Evolutionary conservation across 495 filamentous ascomycete species (phyloP).

Genomic region (Tirmania nivea): DNA sequence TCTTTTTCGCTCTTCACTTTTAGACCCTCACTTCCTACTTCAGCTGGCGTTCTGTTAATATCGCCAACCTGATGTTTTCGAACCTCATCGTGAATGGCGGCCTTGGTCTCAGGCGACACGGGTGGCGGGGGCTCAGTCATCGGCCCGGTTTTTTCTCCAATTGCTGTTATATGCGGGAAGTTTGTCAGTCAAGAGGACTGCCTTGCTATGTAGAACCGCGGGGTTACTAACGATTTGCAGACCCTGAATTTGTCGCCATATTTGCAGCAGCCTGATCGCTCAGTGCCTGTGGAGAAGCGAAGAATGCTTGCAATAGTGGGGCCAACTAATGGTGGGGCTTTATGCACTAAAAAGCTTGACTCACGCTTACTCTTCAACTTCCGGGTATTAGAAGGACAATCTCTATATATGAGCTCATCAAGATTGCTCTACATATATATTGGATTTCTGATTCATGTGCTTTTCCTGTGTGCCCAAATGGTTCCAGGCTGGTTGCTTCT

Average conservation of each 20-base stretch:
- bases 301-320: no score
- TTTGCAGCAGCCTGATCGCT: neutral
- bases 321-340: no score
- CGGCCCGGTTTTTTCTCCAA: slow-evolving; percentile 8
- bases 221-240: slow-evolving; percentile 9
- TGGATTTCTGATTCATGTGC: no score
- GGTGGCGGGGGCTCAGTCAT: slow-evolving; percentile 1
- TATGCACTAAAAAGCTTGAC: no score
- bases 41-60: neutral
- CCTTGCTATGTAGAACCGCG: neutral
- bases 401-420: no score
- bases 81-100: slow-evolving; percentile 7
- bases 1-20: slow-evolving; percentile 22
- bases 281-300: no score
- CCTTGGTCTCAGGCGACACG: slow-evolving; percentile 1
- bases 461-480: no score
- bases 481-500: no score
- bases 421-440: no score
- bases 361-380: no score
- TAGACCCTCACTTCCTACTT: slow-evolving; percentile 3
- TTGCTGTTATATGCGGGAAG: slow-evolving; percentile 1
- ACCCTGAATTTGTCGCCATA: slow-evolving; percentile 12
- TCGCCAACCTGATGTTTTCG: neutral
- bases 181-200: slow-evolving; percentile 2
- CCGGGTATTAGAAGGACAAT: no score